A percentile compares a stretch with the other conserved stretches of the same genome.
Evolutionary conservation across 2,329 filamentous ascomycete genomes (phyloP).

Genomic region (Trichoderma endophyticum): DNA sequence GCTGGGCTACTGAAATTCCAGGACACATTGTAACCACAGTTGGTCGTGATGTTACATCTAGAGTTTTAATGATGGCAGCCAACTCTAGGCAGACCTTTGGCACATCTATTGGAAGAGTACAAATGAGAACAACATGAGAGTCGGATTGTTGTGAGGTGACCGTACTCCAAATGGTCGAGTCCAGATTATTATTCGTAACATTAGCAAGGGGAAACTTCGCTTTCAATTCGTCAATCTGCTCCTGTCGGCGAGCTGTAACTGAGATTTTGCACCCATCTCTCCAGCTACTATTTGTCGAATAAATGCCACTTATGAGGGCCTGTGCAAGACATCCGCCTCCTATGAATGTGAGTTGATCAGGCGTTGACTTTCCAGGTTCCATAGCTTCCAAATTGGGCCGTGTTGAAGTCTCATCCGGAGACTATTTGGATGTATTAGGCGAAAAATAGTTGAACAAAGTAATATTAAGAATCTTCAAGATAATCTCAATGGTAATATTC

Average conservation of each 20-base stretch:
- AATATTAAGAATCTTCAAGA: background rate
- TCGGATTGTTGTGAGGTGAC: background rate
- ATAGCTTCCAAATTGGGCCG: background rate
- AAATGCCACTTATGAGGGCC: conserved; percentile 3
- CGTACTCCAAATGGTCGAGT: background rate
- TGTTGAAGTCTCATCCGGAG: background rate
- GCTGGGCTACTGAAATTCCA: conserved; percentile 7
- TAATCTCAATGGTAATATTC: background rate
- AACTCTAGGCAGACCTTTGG: conserved; percentile 2
- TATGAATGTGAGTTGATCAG: conserved; percentile 9
- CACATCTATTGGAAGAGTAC: conserved; percentile 9
- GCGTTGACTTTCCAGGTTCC: background rate
- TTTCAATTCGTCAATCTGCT: background rate
- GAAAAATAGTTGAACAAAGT: background rate
- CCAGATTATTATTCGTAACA: conserved; percentile 9
- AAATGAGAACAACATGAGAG: conserved; percentile 4
- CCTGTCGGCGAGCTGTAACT: background rate
- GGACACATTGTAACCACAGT: conserved; percentile 14
- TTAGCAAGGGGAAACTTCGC: background rate
- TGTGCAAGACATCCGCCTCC: conserved; percentile 5
- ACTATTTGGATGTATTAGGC: background rate
- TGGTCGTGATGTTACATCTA: background rate
- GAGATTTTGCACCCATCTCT: conserved; percentile 5
- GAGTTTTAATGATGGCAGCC: background rate
- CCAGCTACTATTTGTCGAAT: conserved; percentile 1